phyloP scores from a whole-genome alignment of 2,329 filamentous ascomycete genomes.

The Pseudogymnoascus sp. region DNA sequence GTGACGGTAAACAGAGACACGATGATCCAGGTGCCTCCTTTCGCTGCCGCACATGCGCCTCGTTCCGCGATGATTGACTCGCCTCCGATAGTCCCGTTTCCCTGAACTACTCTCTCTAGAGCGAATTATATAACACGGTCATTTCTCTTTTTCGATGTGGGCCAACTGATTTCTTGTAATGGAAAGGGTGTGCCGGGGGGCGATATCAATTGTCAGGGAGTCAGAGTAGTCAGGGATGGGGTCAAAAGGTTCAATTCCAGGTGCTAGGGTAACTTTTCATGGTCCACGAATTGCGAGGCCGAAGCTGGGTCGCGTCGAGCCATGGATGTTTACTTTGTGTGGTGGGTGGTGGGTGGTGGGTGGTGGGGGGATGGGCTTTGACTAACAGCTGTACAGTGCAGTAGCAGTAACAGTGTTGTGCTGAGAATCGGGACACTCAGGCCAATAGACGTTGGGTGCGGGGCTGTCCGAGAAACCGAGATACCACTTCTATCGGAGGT shows the following conservation, averaged over 20 bases:
- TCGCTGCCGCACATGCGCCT: neutral
- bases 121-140: neutral
- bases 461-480: neutral
- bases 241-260: neutral
- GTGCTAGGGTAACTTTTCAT: slow-evolving; percentile 1
- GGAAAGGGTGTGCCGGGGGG: neutral
- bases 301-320: slow-evolving; percentile 6
- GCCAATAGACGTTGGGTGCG: neutral
- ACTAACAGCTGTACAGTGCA: slow-evolving; percentile 4
- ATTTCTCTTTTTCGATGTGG: neutral
- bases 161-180: neutral
- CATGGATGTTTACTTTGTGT: slow-evolving; percentile 1
- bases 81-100: neutral
- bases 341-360: neutral
- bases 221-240: neutral
- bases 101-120: neutral
- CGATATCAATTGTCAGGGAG: slow-evolving; percentile 1
- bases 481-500: slow-evolving; percentile 4
- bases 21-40: neutral
- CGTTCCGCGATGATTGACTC: slow-evolving; percentile 5
- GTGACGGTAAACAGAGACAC: slow-evolving; percentile 5
- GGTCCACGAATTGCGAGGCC: neutral
- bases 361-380: neutral
- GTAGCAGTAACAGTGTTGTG: neutral
- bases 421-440: neutral